Evolutionary conservation across 352 stramenopile species (phyloP).

Genomic region (Pythium scleroteichum): DNA sequence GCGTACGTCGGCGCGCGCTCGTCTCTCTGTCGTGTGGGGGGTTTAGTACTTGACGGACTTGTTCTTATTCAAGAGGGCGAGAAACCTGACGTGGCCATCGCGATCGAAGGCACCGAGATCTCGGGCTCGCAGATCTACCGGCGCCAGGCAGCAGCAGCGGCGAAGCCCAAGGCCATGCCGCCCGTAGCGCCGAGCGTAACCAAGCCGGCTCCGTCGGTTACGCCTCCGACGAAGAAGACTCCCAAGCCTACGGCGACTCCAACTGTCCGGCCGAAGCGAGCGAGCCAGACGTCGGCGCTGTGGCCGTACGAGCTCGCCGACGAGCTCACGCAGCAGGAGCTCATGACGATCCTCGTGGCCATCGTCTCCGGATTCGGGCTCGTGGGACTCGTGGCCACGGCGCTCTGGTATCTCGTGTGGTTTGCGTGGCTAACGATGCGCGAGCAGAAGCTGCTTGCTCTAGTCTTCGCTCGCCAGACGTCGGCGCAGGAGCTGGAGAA

Average conservation of each 20-base stretch:
- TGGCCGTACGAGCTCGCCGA: slow-evolving; percentile 50
- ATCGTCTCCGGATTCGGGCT: slow-evolving; percentile 46
- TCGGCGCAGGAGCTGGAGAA: slow-evolving; percentile 27
- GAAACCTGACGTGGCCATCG: slow-evolving; percentile 41
- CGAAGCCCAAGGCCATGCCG: neutral
- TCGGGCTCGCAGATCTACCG: slow-evolving; percentile 45
- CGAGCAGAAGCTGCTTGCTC: slow-evolving; percentile 42
- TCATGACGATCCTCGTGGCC: slow-evolving; percentile 55
- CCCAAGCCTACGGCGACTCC: neutral
- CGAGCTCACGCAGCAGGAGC: slow-evolving; percentile 60
- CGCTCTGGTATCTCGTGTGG: slow-evolving; percentile 42
- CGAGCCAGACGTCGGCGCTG: slow-evolving; percentile 30
- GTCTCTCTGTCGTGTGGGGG: neutral
- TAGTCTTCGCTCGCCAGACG: slow-evolving; percentile 40
- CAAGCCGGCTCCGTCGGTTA: neutral
- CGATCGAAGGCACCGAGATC: slow-evolving; percentile 61
- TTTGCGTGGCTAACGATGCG: slow-evolving; percentile 45
- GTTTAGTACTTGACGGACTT: neutral
- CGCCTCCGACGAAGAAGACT: neutral
- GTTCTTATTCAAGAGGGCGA: slow-evolving; percentile 35
- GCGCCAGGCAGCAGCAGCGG: slow-evolving; percentile 2
- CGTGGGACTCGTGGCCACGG: slow-evolving; percentile 36
- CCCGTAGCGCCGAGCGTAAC: neutral
- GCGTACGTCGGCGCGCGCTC: slow-evolving; percentile 27
- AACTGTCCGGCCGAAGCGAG: slow-evolving; percentile 20